phyloP scores from a whole-genome alignment of 2,329 filamentous ascomycete species.

The Myriosclerotinia duriaeana region DNA sequence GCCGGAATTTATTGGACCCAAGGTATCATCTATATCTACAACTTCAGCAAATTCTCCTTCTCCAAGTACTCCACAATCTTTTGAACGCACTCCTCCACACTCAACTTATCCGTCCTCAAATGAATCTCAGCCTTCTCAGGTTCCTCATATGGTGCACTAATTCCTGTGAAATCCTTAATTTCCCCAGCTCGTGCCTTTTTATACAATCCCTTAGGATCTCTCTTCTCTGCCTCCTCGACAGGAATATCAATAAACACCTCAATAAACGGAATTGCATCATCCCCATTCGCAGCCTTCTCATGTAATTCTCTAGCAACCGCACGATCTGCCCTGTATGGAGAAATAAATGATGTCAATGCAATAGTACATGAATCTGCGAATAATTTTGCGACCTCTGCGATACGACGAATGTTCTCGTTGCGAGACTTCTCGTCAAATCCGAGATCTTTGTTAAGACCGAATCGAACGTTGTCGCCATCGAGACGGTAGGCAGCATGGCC shows the following conservation, averaged over 20 bases:
- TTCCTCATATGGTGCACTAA: constrained; percentile 92
- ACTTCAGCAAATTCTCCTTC: constrained; percentile 59
- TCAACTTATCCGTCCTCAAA: constrained; percentile 77
- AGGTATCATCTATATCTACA: constrained; percentile 24
- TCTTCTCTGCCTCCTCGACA: constrained; percentile 86
- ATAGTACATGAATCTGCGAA: constrained; percentile 89
- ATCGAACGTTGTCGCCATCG: constrained; percentile 97
- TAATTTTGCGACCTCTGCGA: constrained; percentile 88
- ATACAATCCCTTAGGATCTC: constrained; percentile 96
- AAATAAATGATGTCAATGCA: constrained; percentile 95
- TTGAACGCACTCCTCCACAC: constrained; percentile 83
- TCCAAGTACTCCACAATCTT: constrained; percentile 81
- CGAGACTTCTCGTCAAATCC: constrained; percentile 91
- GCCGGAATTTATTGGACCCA: not conserved
- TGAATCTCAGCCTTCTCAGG: constrained; percentile 83
- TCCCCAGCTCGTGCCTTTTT: constrained; percentile 92
- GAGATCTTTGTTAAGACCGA: constrained; percentile 96
- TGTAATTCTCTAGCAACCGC: constrained; percentile 80
- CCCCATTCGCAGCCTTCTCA: constrained; percentile 54
- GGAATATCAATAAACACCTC: constrained; percentile 94
- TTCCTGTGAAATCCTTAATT: constrained; percentile 97
- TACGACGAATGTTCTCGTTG: constrained; percentile 96
- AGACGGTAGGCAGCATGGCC: constrained; percentile 84
- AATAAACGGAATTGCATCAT: constrained; percentile 75
- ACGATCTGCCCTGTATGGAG: constrained; percentile 85